These are phyloP conservation scores for Fomes fomentarius DNA, from an alignment of 1,284 basidiomycete genomes.

Conservation along the genomic window DNA sequence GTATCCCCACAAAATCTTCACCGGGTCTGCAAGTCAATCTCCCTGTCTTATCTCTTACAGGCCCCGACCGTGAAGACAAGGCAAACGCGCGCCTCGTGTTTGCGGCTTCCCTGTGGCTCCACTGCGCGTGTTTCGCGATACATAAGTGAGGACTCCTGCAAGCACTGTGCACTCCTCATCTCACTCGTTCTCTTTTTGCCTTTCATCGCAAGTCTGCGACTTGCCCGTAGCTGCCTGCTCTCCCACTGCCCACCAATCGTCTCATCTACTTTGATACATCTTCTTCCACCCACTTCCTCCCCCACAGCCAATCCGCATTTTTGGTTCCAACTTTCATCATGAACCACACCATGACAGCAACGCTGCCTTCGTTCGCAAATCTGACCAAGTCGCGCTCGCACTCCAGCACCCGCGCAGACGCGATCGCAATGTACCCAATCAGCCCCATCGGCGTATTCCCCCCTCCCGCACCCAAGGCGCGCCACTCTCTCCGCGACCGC, in stretches of 20 bases:
- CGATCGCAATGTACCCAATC: conserved; percentile 23
- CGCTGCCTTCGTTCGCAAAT: conserved; percentile 12
- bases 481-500: conserved; percentile 27
- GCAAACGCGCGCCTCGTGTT: conserved; percentile 14
- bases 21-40: conserved; percentile 3
- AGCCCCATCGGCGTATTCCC: conserved; percentile 31
- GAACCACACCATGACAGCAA: too few species aligned
- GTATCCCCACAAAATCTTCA: too few species aligned
- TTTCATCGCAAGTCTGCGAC: conserved; percentile 23
- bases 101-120: conserved; percentile 3
- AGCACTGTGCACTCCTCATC: conserved; percentile 1
- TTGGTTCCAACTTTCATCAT: too few species aligned
- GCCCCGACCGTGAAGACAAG: neutral
- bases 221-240: conserved; percentile 4
- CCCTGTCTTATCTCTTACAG: conserved; percentile 1
- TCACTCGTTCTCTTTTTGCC: neutral
- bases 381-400: conserved; percentile 5
- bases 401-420: conserved; percentile 1
- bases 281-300: neutral
- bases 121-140: conserved; percentile 17
- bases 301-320: too few species aligned
- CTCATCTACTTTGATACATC: neutral
- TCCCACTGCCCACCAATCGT: neutral
- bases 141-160: conserved; percentile 6
- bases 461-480: conserved; percentile 22